Percentiles rank a stretch among this genome's conserved stretches.
phyloP scores from a whole-genome alignment of 257 asterid species.

The Przewalskia tangutica region DNA sequence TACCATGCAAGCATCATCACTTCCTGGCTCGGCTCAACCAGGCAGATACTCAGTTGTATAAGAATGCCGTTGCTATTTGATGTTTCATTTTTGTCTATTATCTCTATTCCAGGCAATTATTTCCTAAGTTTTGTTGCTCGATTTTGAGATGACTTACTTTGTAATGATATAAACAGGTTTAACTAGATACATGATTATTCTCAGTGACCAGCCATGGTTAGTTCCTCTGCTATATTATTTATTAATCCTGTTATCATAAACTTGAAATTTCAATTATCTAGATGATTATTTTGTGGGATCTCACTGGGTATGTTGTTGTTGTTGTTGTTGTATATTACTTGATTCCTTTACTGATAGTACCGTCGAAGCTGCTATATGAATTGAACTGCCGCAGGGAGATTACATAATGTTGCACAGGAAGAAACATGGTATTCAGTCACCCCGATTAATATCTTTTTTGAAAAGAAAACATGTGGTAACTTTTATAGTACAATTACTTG shows the following conservation, averaged over 20 bases:
- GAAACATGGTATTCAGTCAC: slow-evolving; percentile 8
- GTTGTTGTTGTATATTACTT: neutral
- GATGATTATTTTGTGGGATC: too few relatives aligned
- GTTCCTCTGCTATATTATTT: neutral
- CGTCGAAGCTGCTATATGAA: neutral
- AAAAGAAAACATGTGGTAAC: neutral
- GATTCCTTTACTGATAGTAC: neutral
- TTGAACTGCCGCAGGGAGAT: slow-evolving; percentile 87
- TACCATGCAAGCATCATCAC: slow-evolving; percentile 67
- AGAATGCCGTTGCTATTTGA: neutral
- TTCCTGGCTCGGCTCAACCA: slow-evolving; percentile 88
- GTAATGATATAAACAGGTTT: slow-evolving; percentile 6
- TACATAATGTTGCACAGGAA: slow-evolving; percentile 69
- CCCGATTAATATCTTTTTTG: neutral
- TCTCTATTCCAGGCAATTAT: neutral
- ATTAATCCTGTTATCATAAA: neutral
- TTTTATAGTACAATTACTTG: neutral
- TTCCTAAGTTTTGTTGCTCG: neutral
- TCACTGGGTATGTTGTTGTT: too few relatives aligned
- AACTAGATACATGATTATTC: slow-evolving; percentile 2
- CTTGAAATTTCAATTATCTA: neutral
- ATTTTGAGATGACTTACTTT: neutral
- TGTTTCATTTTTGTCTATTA: neutral
- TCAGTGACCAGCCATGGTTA: neutral
- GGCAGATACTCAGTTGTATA: slow-evolving; percentile 73